Percentiles rank a stretch among this genome's conserved stretches.
Conservation (phyloP, 2,329 filamentous ascomycete species). For the Pseudonectria foliicola region DNA sequence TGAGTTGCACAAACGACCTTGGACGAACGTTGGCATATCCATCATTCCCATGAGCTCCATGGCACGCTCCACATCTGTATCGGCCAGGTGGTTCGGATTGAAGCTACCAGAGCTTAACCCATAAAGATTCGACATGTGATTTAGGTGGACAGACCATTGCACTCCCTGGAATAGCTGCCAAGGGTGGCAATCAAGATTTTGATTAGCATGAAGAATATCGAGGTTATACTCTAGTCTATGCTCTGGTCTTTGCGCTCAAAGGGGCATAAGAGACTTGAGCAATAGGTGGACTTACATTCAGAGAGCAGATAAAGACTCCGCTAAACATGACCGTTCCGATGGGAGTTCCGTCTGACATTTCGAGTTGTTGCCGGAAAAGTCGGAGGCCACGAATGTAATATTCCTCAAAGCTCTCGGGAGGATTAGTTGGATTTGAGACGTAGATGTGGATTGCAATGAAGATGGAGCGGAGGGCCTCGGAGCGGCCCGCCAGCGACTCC, state of each 20-base stretch:
- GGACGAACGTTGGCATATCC: slow-evolving; percentile 15
- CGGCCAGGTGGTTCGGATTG: not conserved
- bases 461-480: slow-evolving; percentile 7
- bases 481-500: not conserved
- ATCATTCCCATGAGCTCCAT: slow-evolving; percentile 14
- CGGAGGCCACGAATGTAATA: slow-evolving; percentile 9
- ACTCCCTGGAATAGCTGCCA: slow-evolving; percentile 12
- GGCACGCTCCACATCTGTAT: not conserved
- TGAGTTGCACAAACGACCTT: slow-evolving; percentile 6
- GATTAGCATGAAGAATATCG: not conserved
- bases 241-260: too few relatives aligned
- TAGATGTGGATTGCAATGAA: slow-evolving; percentile 11
- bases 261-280: too few relatives aligned
- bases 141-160: slow-evolving; percentile 9
- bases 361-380: slow-evolving; percentile 6
- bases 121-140: slow-evolving; percentile 13
- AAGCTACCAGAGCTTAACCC: slow-evolving; percentile 1
- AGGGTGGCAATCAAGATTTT: too few relatives aligned
- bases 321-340: slow-evolving; percentile 5
- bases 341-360: slow-evolving; percentile 2
- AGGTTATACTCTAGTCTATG: too few relatives aligned
- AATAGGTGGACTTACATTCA: slow-evolving; percentile 8
- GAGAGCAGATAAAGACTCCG: slow-evolving; percentile 9
- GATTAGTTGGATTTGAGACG: slow-evolving; percentile 4
- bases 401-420: slow-evolving; percentile 4